Evolutionary conservation across 2,329 filamentous ascomycete species (phyloP), one percentile per base, ranked within the genome.

Genomic region (Beauveria medogensis): DNA sequence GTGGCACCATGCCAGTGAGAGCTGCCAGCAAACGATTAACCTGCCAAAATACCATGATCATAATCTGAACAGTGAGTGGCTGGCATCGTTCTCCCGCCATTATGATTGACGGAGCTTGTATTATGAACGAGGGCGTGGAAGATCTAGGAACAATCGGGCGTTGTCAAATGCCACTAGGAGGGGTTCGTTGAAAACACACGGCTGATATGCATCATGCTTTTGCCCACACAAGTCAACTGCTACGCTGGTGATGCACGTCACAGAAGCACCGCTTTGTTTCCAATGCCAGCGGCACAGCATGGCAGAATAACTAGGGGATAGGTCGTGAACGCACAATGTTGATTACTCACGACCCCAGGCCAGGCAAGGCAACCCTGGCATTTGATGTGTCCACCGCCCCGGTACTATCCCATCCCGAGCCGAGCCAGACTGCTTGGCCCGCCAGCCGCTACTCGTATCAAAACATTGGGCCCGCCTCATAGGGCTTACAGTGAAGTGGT

Each of bases 161-260:
- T 40, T 41, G 51, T 18, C 20, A 5, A 34, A 53, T 40, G 24
- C 22, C 20, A 46, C 12, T 3, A 18, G 46, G 24, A 14, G 14
- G 5, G 14, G 20, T 48, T 14, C 14, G 7, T 20, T 18, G 22
- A 41, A 24, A 53, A 24, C 20, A 14, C 14, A 53, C n/a, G 51
- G 51, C 51, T 53, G 20, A 34, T 16, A 24, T 18, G 30, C 20
- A 34, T 8, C 47, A 51, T 28, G 16, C 9, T 30, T 18, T 28
- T n/a, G 26, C 47, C 6, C 24, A 37, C 28, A 30, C 30, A 34
- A 14, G 12, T 34, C 30, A 30, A 28, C 40, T 55, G 54, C 43
- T 30, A 55, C 54, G 54, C 54, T 44, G 41, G 34, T 55, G 53
- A 55, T 30, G 41, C 53, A 46, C 53, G 53, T 44, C 40, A 55